These are phyloP conservation scores for Rehmannia glutinosa DNA, from an alignment of 257 asterid species.

Conservation along the genomic window DNA sequence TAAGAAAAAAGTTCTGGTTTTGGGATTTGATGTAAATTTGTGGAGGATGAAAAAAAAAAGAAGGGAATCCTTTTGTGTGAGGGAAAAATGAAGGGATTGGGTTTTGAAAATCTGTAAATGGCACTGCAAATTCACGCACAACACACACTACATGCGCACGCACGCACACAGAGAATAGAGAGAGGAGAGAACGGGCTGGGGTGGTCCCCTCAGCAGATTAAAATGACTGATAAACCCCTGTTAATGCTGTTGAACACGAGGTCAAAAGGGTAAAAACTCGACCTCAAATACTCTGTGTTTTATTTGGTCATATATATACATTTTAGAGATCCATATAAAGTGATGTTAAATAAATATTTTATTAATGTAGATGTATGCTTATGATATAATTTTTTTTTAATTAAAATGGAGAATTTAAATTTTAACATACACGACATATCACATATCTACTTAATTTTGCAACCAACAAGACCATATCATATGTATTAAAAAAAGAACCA, in stretches of 20 bases:
- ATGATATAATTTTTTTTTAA: too few species aligned
- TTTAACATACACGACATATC: too few species aligned
- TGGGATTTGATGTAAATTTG: background rate
- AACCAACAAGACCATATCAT: too few species aligned
- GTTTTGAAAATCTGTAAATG: background rate
- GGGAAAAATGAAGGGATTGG: background rate
- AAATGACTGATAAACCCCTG: constrained; percentile 14
- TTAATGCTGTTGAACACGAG: background rate
- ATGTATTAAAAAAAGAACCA: too few species aligned
- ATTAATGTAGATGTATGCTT: too few species aligned
- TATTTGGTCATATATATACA: too few species aligned
- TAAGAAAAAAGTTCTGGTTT: background rate
- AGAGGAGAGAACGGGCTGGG: background rate
- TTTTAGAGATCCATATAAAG: too few species aligned
- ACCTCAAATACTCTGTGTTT: too few species aligned
- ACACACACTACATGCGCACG: background rate
- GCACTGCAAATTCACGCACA: constrained; percentile 7
- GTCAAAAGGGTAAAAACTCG: background rate
- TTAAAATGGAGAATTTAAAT: too few species aligned
- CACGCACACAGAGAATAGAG: background rate
- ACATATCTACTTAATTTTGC: too few species aligned
- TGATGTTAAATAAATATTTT: too few species aligned
- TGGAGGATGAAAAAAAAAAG: background rate
- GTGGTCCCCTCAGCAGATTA: constrained; percentile 13
- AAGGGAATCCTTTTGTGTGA: background rate